Base-by-base conservation (phyloP, 345 rosid species). In the Corchorus capsularis region DNA sequence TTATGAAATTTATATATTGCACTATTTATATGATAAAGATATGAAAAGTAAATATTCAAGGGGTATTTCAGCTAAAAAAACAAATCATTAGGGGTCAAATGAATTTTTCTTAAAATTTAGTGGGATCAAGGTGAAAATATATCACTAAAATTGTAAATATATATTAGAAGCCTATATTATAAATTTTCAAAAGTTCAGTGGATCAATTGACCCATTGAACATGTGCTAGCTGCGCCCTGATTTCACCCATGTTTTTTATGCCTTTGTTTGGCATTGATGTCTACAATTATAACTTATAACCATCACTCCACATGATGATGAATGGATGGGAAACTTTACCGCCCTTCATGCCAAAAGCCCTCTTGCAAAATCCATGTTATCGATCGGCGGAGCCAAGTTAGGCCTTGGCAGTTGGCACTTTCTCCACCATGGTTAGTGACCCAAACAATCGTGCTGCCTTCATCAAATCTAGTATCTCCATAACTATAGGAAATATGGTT, bases 221-320 rank as follows among this genome's bases (percentile, higher is more conserved):
- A n/a, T n/a, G n/a, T n/a, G n/a, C n/a, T n/a, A n/a, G n/a, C n/a
- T n/a, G n/a, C n/a, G n/a, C n/a, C 65, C 79, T 7, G 79, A 82
- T 59, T 86, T 86, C 85, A 85, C 86, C 0, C 90, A 86, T 57
- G 63, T 86, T 41, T 86, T 79, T 69, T 85, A 85, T 22, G 90
- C 90, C 4, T 89, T 87, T 69, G 75, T 86, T 27, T 49, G 6
- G 53, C 32, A 77, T 77, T 2, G 79, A 85, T 14, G 76, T 79
- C 1, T 50, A 65, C 39, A 75, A 86, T 0, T 82, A 68, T 78
- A 19, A 69, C 39, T 79, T 83, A 63, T 83, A 63, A 60, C 72
- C 4, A 63, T 82, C n/a, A 85, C 87, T 1, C 73, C 59, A 8
- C 72, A 57, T 5, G 86, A 85, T 77, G 78, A 79, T 61, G 14